Percentiles rank a stretch among this genome's conserved stretches.
Evolutionary conservation across 2,329 filamentous ascomycete genomes (phyloP).

Genomic region (Juglanconis sp.): DNA sequence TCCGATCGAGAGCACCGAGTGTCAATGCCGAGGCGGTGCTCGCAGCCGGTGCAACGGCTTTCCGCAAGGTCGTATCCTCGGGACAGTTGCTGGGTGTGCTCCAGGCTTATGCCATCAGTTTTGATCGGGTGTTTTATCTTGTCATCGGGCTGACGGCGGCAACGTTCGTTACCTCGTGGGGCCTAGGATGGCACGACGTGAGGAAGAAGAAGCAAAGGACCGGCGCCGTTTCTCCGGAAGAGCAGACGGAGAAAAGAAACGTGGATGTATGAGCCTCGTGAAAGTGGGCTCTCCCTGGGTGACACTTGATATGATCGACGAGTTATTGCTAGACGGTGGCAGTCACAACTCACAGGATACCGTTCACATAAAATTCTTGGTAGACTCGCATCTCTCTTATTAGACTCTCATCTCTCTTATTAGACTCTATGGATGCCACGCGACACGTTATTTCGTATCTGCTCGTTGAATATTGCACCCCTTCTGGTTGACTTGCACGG

Average conservation of each 20-base stretch:
- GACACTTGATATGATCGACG: not conserved
- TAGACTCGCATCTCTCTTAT: too few species aligned
- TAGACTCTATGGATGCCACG: too few species aligned
- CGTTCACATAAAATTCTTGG: too few species aligned
- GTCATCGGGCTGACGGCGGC: conserved; percentile 29
- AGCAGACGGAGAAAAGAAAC: not conserved
- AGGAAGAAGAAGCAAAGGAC: conserved; percentile 30
- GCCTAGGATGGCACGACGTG: conserved; percentile 45
- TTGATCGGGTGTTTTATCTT: conserved; percentile 39
- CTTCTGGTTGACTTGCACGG: too few species aligned
- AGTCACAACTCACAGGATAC: not conserved
- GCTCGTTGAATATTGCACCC: too few species aligned
- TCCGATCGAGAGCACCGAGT: conserved; percentile 25
- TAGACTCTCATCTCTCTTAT: too few species aligned
- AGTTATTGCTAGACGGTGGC: not conserved
- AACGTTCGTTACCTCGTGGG: conserved; percentile 35
- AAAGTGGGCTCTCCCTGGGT: not conserved
- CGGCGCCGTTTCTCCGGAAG: not conserved
- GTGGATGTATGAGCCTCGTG: not conserved
- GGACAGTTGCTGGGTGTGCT: conserved; percentile 32
- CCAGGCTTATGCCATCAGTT: conserved; percentile 33
- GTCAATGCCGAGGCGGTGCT: conserved; percentile 29
- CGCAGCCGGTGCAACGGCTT: conserved; percentile 34
- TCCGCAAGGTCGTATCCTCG: conserved; percentile 30
- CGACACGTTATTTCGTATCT: too few species aligned